Evolutionary conservation across 495 filamentous ascomycete species (phyloP).

Genomic region (Hypoxylon cercidicola): DNA sequence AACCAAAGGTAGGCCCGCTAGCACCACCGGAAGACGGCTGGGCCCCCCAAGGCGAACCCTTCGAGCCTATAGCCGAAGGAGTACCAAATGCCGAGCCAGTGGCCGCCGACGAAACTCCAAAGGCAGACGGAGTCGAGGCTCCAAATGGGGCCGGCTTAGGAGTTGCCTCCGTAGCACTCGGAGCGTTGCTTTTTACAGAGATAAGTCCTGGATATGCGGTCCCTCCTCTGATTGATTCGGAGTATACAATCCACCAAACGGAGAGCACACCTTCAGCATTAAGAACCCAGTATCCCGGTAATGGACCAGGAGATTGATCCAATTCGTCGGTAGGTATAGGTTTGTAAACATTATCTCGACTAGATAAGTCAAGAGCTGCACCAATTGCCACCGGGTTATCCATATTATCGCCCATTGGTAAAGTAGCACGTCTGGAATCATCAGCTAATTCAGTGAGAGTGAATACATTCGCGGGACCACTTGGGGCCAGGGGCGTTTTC

Average conservation of each 20-base stretch:
- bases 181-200: constrained; percentile 50
- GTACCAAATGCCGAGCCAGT: constrained; percentile 51
- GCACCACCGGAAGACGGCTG: constrained; percentile 42
- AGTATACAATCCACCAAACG: constrained; percentile 92
- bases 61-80: constrained; percentile 50
- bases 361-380: constrained; percentile 81
- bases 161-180: constrained; percentile 34
- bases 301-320: constrained; percentile 76
- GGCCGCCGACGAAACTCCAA: constrained; percentile 40
- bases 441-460: constrained; percentile 76
- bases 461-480: constrained; percentile 74
- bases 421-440: constrained; percentile 78
- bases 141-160: constrained; percentile 45
- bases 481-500: constrained; percentile 68
- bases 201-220: constrained; percentile 76
- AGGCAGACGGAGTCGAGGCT: constrained; percentile 42
- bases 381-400: constrained; percentile 83
- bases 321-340: constrained; percentile 81
- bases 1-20: constrained; percentile 50
- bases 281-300: constrained; percentile 87
- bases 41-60: constrained; percentile 54
- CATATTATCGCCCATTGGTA: constrained; percentile 73
- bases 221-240: constrained; percentile 80
- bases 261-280: constrained; percentile 89
- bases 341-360: constrained; percentile 76